Conservation (phyloP, 176 grass and related monocot genomes). For the Chrysopogon serrulatus region DNA sequence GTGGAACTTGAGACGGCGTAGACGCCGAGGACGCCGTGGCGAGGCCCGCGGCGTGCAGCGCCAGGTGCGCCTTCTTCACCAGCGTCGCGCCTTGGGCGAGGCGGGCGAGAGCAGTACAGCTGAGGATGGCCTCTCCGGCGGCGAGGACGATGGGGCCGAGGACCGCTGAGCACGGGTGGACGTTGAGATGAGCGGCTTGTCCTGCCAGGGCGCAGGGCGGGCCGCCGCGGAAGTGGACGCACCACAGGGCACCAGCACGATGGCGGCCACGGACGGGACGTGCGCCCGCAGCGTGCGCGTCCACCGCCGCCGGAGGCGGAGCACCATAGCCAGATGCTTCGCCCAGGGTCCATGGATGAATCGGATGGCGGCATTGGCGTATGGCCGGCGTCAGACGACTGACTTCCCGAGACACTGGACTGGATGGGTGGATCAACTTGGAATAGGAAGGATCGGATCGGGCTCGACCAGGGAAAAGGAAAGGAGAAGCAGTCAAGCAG, state of each 20-base stretch:
- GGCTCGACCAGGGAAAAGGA: not conserved
- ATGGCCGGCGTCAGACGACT: not conserved
- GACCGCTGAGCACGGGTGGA: conserved; percentile 84
- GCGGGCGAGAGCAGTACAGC: conserved; percentile 54
- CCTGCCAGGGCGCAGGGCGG: conserved; percentile 31
- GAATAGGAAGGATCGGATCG: not conserved
- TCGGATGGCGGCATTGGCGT: not conserved
- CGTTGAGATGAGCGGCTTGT: conserved; percentile 80
- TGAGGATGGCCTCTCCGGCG: conserved; percentile 63
- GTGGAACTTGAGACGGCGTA: conserved; percentile 78
- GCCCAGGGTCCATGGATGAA: not conserved
- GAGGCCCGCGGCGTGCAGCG: conserved; percentile 56
- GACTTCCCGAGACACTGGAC: no score
- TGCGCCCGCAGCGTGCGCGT: conserved; percentile 36
- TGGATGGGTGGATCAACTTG: not conserved
- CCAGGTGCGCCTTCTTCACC: conserved; percentile 65
- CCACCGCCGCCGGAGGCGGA: not conserved
- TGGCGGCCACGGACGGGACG: conserved; percentile 34
- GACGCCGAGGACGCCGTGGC: conserved; percentile 37
- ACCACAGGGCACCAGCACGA: conserved; percentile 69
- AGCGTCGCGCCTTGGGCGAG: conserved; percentile 19
- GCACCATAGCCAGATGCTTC: no score
- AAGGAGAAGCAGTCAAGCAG: not conserved
- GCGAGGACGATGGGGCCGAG: conserved; percentile 64
- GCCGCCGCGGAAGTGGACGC: conserved; percentile 70